Conservation (phyloP, 805 yeast genomes). For the Candida hispaniensis region DNA sequence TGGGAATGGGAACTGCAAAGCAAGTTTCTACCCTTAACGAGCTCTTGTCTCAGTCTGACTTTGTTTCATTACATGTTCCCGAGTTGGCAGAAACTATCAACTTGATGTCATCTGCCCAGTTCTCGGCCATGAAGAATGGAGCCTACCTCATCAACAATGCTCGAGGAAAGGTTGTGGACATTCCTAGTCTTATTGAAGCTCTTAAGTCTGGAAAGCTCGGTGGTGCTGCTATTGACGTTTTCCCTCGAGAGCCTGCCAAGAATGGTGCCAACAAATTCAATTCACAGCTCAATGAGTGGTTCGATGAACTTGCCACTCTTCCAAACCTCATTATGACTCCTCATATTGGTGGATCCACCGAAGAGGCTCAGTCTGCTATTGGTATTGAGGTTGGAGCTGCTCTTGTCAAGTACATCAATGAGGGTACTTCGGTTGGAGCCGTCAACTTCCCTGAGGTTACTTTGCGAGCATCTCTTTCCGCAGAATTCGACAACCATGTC, state of each 20-base stretch:
- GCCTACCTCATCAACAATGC: slow-evolving; percentile 90
- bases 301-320: slow-evolving; percentile 66
- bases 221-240: slow-evolving; percentile 95
- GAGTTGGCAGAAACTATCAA: slow-evolving; percentile 87
- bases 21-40: slow-evolving; percentile 83
- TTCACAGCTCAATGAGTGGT: slow-evolving; percentile 69
- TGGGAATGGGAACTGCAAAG: slow-evolving; percentile 94
- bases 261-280: slow-evolving; percentile 77
- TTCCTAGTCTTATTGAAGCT: slow-evolving; percentile 86
- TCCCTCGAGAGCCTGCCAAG: slow-evolving; percentile 94
- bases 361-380: slow-evolving; percentile 96
- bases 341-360: slow-evolving; percentile 98
- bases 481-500: slow-evolving; percentile 69
- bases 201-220: slow-evolving; percentile 89
- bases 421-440: slow-evolving; percentile 89
- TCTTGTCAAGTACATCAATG: slow-evolving; percentile 83
- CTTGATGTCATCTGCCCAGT: slow-evolving; percentile 79
- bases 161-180: slow-evolving; percentile 95
- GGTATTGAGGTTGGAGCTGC: slow-evolving; percentile 91
- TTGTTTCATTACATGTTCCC: slow-evolving; percentile 89
- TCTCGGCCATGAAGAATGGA: slow-evolving; percentile 94
- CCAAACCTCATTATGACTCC: slow-evolving; percentile 91
- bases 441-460: slow-evolving; percentile 99
- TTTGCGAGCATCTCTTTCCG: slow-evolving; percentile 75
- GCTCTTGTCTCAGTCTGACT: slow-evolving; percentile 70